These are phyloP conservation scores for Paramecium sonneborni DNA, from an alignment of 73 alveolate genomes.

Conservation along the genomic window DNA sequence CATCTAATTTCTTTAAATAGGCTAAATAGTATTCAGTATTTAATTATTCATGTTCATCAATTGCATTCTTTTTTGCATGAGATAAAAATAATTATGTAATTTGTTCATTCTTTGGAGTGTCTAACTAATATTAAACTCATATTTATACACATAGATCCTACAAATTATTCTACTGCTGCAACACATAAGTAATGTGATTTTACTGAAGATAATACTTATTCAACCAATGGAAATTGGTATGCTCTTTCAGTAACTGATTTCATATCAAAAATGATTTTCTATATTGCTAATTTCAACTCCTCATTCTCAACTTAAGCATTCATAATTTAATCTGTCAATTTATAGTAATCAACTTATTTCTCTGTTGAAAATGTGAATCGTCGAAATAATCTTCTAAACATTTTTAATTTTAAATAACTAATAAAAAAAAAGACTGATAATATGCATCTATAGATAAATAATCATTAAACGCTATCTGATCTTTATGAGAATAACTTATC, in stretches of 20 bases:
- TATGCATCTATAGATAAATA: not conserved
- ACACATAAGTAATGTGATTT: slow-evolving; percentile 36
- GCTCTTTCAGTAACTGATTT: slow-evolving; percentile 52
- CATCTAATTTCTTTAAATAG: slow-evolving; percentile 44
- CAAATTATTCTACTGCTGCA: slow-evolving; percentile 63
- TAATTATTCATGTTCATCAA: not conserved
- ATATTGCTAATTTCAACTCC: slow-evolving; percentile 26
- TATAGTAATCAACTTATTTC: not conserved
- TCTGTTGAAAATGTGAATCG: not conserved
- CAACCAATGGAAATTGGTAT: slow-evolving; percentile 32
- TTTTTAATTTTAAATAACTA: not conserved
- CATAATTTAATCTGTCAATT: slow-evolving; percentile 52
- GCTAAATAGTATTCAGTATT: slow-evolving; percentile 44
- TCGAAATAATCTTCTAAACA: not conserved
- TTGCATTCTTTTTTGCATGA: slow-evolving; percentile 50
- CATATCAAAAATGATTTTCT: slow-evolving; percentile 44
- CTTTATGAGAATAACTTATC: slow-evolving; percentile 34
- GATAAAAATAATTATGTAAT: slow-evolving; percentile 44
- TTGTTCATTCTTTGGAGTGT: slow-evolving; percentile 60
- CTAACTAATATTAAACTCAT: not conserved
- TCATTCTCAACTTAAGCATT: slow-evolving; percentile 46
- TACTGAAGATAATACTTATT: slow-evolving; percentile 36
- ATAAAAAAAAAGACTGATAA: not conserved
- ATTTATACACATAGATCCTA: slow-evolving; percentile 59
- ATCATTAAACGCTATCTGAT: slow-evolving; percentile 52